phyloP scores from a whole-genome alignment of 2,329 filamentous ascomycete genomes.

The Sclerotinia minor region DNA sequence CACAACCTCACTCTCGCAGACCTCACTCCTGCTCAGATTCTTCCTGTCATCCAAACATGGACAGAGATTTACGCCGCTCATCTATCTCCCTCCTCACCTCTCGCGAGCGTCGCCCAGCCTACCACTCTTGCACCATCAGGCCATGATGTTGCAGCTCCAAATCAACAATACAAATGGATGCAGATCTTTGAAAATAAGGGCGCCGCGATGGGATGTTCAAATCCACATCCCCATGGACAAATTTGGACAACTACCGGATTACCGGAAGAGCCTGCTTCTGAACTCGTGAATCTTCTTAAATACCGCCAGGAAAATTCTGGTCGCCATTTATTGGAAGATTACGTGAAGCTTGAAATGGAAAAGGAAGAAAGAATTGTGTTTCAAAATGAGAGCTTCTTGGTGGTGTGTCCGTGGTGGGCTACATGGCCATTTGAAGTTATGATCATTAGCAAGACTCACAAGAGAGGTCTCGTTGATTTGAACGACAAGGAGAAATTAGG shows the following conservation, averaged over 20 bases:
- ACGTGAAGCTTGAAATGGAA: conserved; percentile 71
- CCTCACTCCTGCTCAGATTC: conserved; percentile 72
- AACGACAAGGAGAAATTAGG: conserved; percentile 66
- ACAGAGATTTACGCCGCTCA: conserved; percentile 85
- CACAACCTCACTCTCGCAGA: conserved; percentile 94
- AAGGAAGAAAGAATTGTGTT: conserved; percentile 86
- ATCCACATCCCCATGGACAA: conserved; percentile 96
- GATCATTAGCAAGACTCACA: conserved; percentile 80
- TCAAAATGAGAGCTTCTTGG: conserved; percentile 80
- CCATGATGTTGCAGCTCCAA: conserved; percentile 54
- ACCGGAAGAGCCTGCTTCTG: conserved; percentile 83
- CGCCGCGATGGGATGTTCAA: conserved; percentile 96
- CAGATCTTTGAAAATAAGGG: conserved; percentile 99
- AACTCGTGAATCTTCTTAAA: conserved; percentile 74
- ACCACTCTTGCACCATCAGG: conserved; percentile 46
- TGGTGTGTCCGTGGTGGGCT: conserved; percentile 96
- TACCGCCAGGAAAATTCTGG: conserved; percentile 74
- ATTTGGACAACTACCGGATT: conserved; percentile 91
- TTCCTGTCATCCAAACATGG: conserved; percentile 87
- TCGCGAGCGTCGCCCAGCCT: conserved; percentile 46
- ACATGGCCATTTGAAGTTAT: conserved; percentile 97
- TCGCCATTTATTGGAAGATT: conserved; percentile 79
- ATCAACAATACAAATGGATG: conserved; percentile 89
- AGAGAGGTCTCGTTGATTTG: conserved; percentile 82
- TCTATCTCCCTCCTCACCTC: conserved; percentile 70